Evolutionary conservation across 768 basidiomycete genomes (phyloP), one percentile per base, ranked within the genome.

Genomic region (Phaffia australis): DNA sequence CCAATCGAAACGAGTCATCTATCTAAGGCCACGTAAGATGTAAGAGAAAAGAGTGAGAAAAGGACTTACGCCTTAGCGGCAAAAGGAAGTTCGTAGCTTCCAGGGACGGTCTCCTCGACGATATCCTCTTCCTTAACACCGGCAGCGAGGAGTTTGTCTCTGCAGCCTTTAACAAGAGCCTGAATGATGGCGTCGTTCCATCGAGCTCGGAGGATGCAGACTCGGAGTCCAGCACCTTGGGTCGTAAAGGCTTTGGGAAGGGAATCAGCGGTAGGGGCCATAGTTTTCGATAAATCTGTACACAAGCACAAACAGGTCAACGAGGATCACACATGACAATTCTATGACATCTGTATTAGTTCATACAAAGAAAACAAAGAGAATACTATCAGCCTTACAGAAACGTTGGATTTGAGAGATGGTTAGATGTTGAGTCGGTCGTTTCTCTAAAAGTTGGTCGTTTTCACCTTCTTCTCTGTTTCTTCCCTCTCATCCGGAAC

Each of bases 121-220:
- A 99, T 97, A 73, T 97, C 93, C 74, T 81, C 81, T 60, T 89
- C 84, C 79, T 87, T 87, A 70, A 98, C 94, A 29, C 94, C 94
- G 46, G 81, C 79, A 72, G 84, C 84, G 78, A 85, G 87, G 71
- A 99, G 82, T 74, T 89, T 92, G 25, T 79, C 78, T 63, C 89
- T 77, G 3, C 87, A 83, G 48, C 95, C 95, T 0, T 82, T 78
- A 65, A 99, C 79, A 59, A 99, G 83, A 15, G 89, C 84, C 16
- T 88, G 85, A 73, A 98, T 87, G 74, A 99, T 85, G 23, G 79
- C 74, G 71, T 84, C 85, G 80, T 99, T 99, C 95, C 95, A 99
- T 32, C 67, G 67, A 18, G 67, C 67, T 57, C 67, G 67, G 27
- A 69, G 62, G 62, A 69, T 69, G 58, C 67, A 69, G 27, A 69